Conservation (phyloP, 2,329 filamentous ascomycete genomes). For the Bretziella fagacearum region DNA sequence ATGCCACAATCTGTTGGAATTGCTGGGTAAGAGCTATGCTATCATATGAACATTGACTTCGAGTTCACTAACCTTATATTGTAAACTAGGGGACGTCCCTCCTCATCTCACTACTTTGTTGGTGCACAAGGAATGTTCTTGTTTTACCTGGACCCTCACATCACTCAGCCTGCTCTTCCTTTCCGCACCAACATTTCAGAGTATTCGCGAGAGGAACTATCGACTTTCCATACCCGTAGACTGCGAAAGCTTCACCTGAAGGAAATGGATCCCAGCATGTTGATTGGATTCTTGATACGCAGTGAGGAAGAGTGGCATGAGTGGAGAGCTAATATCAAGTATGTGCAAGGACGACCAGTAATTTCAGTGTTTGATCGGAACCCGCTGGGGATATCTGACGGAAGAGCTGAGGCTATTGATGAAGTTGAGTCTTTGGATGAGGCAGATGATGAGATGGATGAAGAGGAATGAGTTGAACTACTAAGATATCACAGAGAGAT, state of each 20-base stretch:
- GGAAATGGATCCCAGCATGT: constrained; percentile 96
- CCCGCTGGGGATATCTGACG: constrained; percentile 37
- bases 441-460: constrained; percentile 26
- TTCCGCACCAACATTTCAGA: constrained; percentile 38
- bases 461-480: too few species aligned
- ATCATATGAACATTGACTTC: not conserved
- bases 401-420: constrained; percentile 60
- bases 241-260: constrained; percentile 66
- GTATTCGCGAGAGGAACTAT: constrained; percentile 56
- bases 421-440: constrained; percentile 84
- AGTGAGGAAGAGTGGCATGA: constrained; percentile 67
- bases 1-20: constrained; percentile 91
- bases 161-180: constrained; percentile 57
- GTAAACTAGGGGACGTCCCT: constrained; percentile 67
- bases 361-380: constrained; percentile 67
- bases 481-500: too few species aligned
- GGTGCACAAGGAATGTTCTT: constrained; percentile 53
- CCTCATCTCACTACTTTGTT: constrained; percentile 56
- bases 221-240: constrained; percentile 73
- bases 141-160: constrained; percentile 92
- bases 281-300: constrained; percentile 79
- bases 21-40: constrained; percentile 49
- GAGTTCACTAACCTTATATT: constrained; percentile 1
- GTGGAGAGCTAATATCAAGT: constrained; percentile 62
- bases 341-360: constrained; percentile 66